phyloP scores from a whole-genome alignment of 805 yeast species.

The Tetrapisispora namnaoensis region DNA sequence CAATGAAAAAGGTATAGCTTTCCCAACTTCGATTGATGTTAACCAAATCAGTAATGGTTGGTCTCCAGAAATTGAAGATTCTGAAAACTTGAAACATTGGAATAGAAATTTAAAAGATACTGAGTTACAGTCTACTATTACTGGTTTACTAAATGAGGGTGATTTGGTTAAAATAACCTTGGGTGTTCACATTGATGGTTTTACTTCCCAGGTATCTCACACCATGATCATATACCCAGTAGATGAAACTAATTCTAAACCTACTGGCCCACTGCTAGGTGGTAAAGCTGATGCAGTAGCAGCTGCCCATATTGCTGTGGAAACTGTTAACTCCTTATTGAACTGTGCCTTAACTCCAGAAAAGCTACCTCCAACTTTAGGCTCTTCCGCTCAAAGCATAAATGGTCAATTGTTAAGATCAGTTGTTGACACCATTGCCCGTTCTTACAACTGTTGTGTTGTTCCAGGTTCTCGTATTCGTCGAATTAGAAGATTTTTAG shows the following conservation, averaged over 20 bases:
- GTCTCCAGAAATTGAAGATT: slow-evolving; percentile 75
- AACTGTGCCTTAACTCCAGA: slow-evolving; percentile 70
- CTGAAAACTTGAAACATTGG: slow-evolving; percentile 28
- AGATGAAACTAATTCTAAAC: slow-evolving; percentile 37
- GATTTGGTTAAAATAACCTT: slow-evolving; percentile 77
- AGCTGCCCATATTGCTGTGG: slow-evolving; percentile 84
- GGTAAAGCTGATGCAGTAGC: slow-evolving; percentile 79
- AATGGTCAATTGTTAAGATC: slow-evolving; percentile 63
- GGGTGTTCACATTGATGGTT: slow-evolving; percentile 94
- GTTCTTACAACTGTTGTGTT: slow-evolving; percentile 68
- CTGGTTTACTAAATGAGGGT: slow-evolving; percentile 43
- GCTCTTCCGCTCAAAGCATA: slow-evolving; percentile 31
- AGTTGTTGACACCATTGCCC: slow-evolving; percentile 82
- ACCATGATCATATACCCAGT: slow-evolving; percentile 77
- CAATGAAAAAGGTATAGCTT: slow-evolving; percentile 84
- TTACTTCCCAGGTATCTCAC: slow-evolving; percentile 79
- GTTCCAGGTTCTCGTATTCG: slow-evolving; percentile 92
- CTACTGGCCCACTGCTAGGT: slow-evolving; percentile 76
- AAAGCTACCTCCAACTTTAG: slow-evolving; percentile 50
- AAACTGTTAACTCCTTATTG: slow-evolving; percentile 69
- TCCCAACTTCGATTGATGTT: slow-evolving; percentile 82
- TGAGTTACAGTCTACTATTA: slow-evolving; percentile 15
- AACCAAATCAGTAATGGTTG: slow-evolving; percentile 71
- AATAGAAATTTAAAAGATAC: slow-evolving; percentile 16
- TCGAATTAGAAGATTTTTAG: slow-evolving; percentile 83